These are phyloP conservation scores for Acanthamoeba healyi DNA, from an alignment of 208 protist genomes.

Conservation along the genomic window DNA sequence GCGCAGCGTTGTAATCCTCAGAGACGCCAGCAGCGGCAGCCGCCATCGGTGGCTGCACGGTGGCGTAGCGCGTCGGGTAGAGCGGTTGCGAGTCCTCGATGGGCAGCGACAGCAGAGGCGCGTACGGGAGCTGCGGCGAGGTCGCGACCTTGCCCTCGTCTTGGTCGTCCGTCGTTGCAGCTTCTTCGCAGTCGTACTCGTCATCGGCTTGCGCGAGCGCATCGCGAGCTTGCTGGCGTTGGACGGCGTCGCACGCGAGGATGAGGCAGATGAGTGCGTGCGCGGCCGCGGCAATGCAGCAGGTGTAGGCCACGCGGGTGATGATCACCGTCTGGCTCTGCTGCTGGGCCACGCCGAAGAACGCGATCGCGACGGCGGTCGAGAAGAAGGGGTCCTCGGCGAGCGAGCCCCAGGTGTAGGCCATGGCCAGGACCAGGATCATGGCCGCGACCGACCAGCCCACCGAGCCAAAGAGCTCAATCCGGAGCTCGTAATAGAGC, in stretches of 20 bases:
- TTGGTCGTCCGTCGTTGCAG: background rate
- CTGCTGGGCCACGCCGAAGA: constrained; percentile 26
- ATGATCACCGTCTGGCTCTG: background rate
- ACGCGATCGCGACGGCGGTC: background rate
- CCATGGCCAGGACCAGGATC: background rate
- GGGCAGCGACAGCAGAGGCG: constrained; percentile 37
- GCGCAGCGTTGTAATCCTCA: too few relatives aligned
- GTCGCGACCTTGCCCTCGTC: too few relatives aligned
- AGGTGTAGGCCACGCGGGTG: background rate
- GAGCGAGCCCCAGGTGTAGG: background rate
- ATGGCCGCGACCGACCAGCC: background rate
- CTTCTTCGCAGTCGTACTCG: background rate
- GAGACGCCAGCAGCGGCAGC: background rate
- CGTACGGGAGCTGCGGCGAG: background rate
- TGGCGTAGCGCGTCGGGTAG: background rate
- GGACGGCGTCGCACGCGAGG: background rate
- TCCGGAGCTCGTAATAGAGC: background rate
- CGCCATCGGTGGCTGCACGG: background rate
- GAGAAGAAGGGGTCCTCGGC: constrained; percentile 45
- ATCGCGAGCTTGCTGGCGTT: background rate
- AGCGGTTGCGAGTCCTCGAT: constrained; percentile 19
- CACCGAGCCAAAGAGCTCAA: constrained; percentile 7
- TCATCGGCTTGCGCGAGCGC: background rate
- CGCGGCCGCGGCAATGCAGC: background rate
- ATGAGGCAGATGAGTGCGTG: constrained; percentile 62